Evolutionary conservation across 257 asterid genomes (phyloP), one percentile per base, ranked within the genome.

Genomic region (Fraxinus anomala): DNA sequence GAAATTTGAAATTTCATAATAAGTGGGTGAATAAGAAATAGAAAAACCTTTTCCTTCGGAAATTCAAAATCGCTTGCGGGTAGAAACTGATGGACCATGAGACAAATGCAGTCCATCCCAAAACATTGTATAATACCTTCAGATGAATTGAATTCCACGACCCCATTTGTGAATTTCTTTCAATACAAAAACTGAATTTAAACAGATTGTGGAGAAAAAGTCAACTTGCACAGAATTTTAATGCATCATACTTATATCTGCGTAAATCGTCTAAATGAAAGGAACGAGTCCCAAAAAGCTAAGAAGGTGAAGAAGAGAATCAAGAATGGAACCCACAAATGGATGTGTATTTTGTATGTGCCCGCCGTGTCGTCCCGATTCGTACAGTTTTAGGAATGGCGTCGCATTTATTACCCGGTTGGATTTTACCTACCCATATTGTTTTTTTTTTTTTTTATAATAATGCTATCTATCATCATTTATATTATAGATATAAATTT

Each of bases 31-130:
- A 10, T 28, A 16, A 16, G 59, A 26, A 17, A 9, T 59, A 59
- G 10, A 16, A 24, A n/a, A 68, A 94, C 99, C 99, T 95, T 86
- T 92, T 92, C 68, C 98, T 80, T 1, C 80, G 89, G 81, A 90
- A 94, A 87, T 94, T 94, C 80, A 94, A 67, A 68, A 89, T 76
- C 8, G 86, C 89, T 76, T 94, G 99, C 33, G 98, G 99, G 83
- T 95, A 95, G 89, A 92, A 95, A 79, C 99, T 90, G 87, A 95
- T 82, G 59, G 99, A 92, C 99, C 99, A 95, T 4, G 97, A 87
- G 5, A 78, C 66, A 37, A 95, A 95, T 1, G 99, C 96, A 68
- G 89, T 39, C 99, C 99, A 95, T 16, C 99, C 99, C 72, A 90
- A 72, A 68, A 91, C 87, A 68, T 82, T 88, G 89, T 90, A 90